phyloP scores from a whole-genome alignment of 1,139 yeast species.

The Sugiyamaella castrensis region DNA sequence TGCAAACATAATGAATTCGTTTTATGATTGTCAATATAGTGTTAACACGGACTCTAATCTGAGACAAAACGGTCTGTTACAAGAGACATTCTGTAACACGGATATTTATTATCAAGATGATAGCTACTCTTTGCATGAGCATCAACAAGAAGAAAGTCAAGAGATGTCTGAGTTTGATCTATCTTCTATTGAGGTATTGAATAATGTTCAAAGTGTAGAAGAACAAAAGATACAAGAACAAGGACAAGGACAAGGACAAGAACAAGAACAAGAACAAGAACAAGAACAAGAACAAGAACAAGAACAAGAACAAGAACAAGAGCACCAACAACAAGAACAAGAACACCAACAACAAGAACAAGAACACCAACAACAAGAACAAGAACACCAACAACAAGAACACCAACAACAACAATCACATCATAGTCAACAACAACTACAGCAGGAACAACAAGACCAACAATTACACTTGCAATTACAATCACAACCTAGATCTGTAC shows the following conservation, averaged over 20 bases:
- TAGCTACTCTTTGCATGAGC: conserved; percentile 2
- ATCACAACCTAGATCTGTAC: too few species aligned
- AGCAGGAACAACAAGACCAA: too few species aligned
- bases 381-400: neutral
- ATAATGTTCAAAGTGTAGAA: too few species aligned
- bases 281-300: too few species aligned
- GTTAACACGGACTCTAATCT: neutral
- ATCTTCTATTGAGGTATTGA: too few species aligned
- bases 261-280: too few species aligned
- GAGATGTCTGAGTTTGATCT: too few species aligned
- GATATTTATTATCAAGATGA: conserved; percentile 1
- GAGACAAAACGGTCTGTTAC: conserved; percentile 1
- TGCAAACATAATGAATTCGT: neutral
- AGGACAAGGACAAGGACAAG: too few species aligned
- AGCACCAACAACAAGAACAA: neutral
- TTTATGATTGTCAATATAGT: neutral
- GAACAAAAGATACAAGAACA: too few species aligned
- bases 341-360: too few species aligned
- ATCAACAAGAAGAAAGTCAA: too few species aligned
- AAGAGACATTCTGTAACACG: conserved; percentile 2
- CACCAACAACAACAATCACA: neutral
- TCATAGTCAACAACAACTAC: conserved; percentile 1
- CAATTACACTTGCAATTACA: too few species aligned
- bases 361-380: neutral
- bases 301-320: neutral